Evolutionary conservation across 1,284 basidiomycete species (phyloP).

Genomic region (Pholiota adiposa): DNA sequence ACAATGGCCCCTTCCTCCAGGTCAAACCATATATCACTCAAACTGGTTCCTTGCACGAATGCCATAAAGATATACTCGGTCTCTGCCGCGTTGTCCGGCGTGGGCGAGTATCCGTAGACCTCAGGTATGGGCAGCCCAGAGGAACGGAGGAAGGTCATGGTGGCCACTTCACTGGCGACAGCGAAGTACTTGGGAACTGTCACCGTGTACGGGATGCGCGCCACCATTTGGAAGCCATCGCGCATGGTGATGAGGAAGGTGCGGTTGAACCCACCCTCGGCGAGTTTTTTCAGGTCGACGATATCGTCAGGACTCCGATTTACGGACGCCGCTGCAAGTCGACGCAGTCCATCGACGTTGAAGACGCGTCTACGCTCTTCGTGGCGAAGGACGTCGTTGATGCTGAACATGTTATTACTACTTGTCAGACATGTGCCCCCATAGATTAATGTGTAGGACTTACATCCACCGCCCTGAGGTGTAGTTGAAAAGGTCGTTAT

Average conservation of each 20-base stretch:
- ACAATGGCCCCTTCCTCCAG: constrained; percentile 43
- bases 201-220: constrained; percentile 50
- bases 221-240: constrained; percentile 45
- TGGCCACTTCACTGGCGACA: constrained; percentile 55
- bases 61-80: constrained; percentile 60
- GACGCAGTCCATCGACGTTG: constrained; percentile 1
- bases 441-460: neutral
- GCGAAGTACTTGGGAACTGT: constrained; percentile 44
- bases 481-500: neutral
- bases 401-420: neutral
- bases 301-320: constrained; percentile 29
- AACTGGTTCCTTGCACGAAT: constrained; percentile 43
- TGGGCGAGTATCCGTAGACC: constrained; percentile 53
- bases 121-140: constrained; percentile 48
- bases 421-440: neutral
- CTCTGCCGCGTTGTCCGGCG: constrained; percentile 46
- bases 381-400: constrained; percentile 3
- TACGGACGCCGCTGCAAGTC: constrained; percentile 2
- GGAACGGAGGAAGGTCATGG: constrained; percentile 49
- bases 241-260: constrained; percentile 42
- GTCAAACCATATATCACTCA: constrained; percentile 46
- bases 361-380: neutral
- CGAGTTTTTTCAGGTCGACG: constrained; percentile 32
- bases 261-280: constrained; percentile 37
- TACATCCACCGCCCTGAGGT: constrained; percentile 7